These are phyloP conservation scores for Diaporthe batatas DNA, from an alignment of 2,329 filamentous ascomycete genomes.

Conservation along the genomic window DNA sequence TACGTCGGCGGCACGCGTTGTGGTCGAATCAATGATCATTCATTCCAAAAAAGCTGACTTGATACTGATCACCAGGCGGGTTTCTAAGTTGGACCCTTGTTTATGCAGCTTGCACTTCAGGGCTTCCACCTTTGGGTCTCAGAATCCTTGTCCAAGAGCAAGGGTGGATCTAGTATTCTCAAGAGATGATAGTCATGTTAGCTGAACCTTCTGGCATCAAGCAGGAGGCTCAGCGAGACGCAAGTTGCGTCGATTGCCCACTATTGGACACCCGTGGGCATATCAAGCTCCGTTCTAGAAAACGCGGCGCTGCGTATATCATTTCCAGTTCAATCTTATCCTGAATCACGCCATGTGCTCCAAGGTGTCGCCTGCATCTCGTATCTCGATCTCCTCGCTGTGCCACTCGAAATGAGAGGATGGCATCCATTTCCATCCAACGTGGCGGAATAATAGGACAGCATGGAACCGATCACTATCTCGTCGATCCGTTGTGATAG, in stretches of 20 bases:
- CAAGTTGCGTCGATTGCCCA: not conserved
- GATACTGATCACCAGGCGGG: too few relatives aligned
- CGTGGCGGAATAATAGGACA: conserved; percentile 6
- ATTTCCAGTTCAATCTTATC: not conserved
- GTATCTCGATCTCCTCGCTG: conserved; percentile 18
- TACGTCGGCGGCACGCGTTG: not conserved
- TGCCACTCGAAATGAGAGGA: not conserved
- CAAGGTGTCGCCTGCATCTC: not conserved
- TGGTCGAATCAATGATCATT: not conserved
- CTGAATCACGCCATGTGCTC: conserved; percentile 16
- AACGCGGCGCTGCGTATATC: not conserved
- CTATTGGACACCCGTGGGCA: not conserved
- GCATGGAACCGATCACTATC: conserved; percentile 16
- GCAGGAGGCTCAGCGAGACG: not conserved
- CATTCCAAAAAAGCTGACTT: not conserved
- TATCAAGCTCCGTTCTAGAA: not conserved
- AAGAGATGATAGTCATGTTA: not conserved
- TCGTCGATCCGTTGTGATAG: not conserved
- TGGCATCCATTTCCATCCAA: conserved; percentile 9
- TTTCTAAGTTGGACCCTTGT: not conserved
- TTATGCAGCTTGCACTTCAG: not conserved
- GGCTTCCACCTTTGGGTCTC: too few relatives aligned
- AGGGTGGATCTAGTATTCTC: not conserved
- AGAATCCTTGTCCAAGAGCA: not conserved
- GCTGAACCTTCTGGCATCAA: not conserved